These are phyloP conservation scores for Cryptosporidium muris DNA, from an alignment of 169 alveolate species.

Conservation along the genomic window DNA sequence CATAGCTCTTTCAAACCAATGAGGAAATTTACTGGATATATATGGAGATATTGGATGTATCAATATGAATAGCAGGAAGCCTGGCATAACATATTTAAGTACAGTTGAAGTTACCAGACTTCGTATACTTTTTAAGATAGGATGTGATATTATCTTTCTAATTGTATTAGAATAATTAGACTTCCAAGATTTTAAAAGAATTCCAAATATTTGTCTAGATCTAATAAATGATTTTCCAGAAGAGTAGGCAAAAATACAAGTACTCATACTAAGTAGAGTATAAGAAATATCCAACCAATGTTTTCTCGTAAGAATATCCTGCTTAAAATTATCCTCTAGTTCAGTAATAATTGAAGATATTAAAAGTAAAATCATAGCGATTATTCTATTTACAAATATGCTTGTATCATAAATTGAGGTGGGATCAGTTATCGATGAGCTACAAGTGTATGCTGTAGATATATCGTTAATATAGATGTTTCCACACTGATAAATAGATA, in stretches of 20 bases:
- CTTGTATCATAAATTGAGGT: constrained; percentile 3
- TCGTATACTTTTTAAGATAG: not conserved
- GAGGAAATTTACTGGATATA: constrained; percentile 7
- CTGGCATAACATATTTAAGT: constrained; percentile 16
- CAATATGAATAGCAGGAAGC: constrained; percentile 5
- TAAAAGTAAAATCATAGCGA: not conserved
- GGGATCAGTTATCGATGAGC: not conserved
- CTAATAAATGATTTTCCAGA: constrained; percentile 33
- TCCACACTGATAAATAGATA: not conserved
- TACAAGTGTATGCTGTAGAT: not conserved
- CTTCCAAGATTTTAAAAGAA: not conserved
- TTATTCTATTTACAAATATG: constrained; percentile 10
- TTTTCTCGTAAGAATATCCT: not conserved
- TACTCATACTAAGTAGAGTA: not conserved
- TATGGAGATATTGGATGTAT: constrained; percentile 43
- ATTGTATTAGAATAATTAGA: not conserved
- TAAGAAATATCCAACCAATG: not conserved
- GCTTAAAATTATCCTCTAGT: too few relatives aligned
- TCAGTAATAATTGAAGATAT: constrained; percentile 13
- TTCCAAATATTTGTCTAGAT: not conserved
- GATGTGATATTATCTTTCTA: not conserved
- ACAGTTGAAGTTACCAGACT: constrained; percentile 1
- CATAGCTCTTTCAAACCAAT: constrained; percentile 25
- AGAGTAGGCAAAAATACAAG: constrained; percentile 13
- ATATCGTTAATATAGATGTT: not conserved